Evolutionary conservation across 129 eudicot species (phyloP).

Genomic region (Chrysanthemum seticuspe): DNA sequence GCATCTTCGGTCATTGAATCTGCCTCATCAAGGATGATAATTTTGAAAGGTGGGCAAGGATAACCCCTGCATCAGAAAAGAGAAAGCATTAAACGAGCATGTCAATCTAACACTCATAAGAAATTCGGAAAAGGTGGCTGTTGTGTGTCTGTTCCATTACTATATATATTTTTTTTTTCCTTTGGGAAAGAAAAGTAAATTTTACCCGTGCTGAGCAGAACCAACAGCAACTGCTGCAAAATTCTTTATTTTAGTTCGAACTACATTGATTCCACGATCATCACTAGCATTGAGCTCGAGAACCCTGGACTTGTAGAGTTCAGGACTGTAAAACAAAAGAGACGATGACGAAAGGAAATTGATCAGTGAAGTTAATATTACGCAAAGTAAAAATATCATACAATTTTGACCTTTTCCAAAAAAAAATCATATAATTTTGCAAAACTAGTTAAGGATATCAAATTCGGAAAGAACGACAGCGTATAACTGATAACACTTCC

Average conservation of each 20-base stretch:
- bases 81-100: slow-evolving; percentile 1
- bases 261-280: slow-evolving; percentile 98
- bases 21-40: slow-evolving; percentile 96
- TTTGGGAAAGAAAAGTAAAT: neutral
- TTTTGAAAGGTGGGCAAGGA: slow-evolving; percentile 96
- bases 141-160: too few species aligned
- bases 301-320: slow-evolving; percentile 92
- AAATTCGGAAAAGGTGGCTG: neutral
- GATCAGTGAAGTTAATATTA: slow-evolving; percentile 15
- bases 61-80: slow-evolving; percentile 58
- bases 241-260: slow-evolving; percentile 95
- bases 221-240: slow-evolving; percentile 98
- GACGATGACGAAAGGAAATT: neutral
- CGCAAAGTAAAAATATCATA: neutral
- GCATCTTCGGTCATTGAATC: slow-evolving; percentile 99
- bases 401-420: neutral
- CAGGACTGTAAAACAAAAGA: slow-evolving; percentile 62
- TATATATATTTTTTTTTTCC: too few species aligned
- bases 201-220: slow-evolving; percentile 75
- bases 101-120: neutral
- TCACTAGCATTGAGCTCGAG: slow-evolving; percentile 99
- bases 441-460: too few species aligned
- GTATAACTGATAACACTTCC: too few species aligned
- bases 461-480: too few species aligned
- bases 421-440: too few species aligned